A percentile compares a stretch with the other conserved stretches of the same genome.
Evolutionary conservation across 805 yeast species (phyloP).

Genomic region (Candida gorgasii): DNA sequence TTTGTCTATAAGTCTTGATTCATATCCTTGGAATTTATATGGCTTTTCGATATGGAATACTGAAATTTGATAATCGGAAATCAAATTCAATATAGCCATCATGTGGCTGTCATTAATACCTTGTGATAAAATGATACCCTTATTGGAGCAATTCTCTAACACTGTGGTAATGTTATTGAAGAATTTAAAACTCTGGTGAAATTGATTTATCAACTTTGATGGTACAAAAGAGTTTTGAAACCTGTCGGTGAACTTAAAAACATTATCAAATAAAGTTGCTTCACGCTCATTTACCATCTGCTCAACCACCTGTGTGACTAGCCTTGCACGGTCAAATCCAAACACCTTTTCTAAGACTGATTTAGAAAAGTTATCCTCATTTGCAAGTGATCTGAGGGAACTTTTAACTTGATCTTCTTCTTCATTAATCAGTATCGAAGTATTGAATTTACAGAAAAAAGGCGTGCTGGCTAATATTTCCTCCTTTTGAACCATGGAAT

Average conservation of each 20-base stretch:
- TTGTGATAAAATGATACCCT: slow-evolving; percentile 54
- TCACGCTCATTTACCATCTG: slow-evolving; percentile 59
- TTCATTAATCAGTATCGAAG: slow-evolving; percentile 19
- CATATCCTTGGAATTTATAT: slow-evolving; percentile 60
- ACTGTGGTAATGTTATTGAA: slow-evolving; percentile 43
- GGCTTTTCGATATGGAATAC: slow-evolving; percentile 58
- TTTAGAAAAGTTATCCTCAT: slow-evolving; percentile 47
- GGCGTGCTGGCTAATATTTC: slow-evolving; percentile 47
- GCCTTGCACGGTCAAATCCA: slow-evolving; percentile 42
- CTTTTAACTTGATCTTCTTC: slow-evolving; percentile 35
- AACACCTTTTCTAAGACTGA: slow-evolving; percentile 49
- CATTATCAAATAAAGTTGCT: slow-evolving; percentile 38
- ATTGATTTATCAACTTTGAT: not conserved
- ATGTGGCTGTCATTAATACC: slow-evolving; percentile 64
- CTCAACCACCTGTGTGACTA: slow-evolving; percentile 49
- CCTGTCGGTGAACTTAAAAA: slow-evolving; percentile 3
- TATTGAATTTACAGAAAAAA: slow-evolving; percentile 32
- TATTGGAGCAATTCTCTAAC: slow-evolving; percentile 7
- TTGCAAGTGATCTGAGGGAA: slow-evolving; percentile 55
- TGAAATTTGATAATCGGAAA: slow-evolving; percentile 43
- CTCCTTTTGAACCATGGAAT: slow-evolving; percentile 74
- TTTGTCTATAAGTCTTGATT: slow-evolving; percentile 73
- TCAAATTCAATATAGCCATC: slow-evolving; percentile 57
- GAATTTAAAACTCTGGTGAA: slow-evolving; percentile 31
- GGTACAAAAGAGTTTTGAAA: slow-evolving; percentile 3